A percentile compares a stretch with the other conserved stretches of the same genome.
Conservation (phyloP, 2,329 filamentous ascomycete species). For the Verticillium klebahnii region DNA sequence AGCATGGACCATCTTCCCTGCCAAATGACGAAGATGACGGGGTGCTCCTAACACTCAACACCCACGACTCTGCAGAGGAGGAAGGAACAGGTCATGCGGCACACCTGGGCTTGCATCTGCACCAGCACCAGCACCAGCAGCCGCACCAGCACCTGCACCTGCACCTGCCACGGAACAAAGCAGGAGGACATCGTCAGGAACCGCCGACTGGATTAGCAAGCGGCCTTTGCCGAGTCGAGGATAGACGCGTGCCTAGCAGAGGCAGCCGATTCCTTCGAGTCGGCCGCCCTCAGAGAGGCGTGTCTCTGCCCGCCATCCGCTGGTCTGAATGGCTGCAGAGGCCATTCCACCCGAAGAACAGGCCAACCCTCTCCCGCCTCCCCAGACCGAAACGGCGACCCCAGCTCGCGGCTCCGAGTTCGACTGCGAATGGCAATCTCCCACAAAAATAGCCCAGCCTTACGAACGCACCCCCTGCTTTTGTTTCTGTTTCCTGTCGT, state of each 20-base stretch:
- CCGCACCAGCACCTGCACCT: background rate
- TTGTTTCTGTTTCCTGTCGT: background rate
- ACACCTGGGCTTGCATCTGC: background rate
- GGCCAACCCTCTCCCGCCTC: background rate
- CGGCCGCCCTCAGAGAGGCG: background rate
- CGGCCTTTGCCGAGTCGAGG: background rate
- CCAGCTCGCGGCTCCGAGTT: background rate
- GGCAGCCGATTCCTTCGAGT: background rate
- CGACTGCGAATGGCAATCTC: background rate
- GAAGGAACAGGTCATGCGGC: background rate
- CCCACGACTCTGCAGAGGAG: background rate
- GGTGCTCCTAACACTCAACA: background rate
- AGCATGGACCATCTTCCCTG: background rate
- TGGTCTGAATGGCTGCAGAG: background rate
- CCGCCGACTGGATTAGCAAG: background rate
- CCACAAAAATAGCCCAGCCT: background rate
- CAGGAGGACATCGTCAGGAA: background rate
- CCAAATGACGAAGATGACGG: background rate
- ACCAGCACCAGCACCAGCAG: background rate
- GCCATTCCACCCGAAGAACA: background rate
- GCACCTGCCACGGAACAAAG: background rate
- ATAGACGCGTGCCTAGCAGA: background rate
- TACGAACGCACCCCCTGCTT: background rate
- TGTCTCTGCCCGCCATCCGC: no score
- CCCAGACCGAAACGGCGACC: background rate